Evolutionary conservation across 2,329 filamentous ascomycete genomes (phyloP).

Genomic region (Aspergillus oerlinghausenensis): DNA sequence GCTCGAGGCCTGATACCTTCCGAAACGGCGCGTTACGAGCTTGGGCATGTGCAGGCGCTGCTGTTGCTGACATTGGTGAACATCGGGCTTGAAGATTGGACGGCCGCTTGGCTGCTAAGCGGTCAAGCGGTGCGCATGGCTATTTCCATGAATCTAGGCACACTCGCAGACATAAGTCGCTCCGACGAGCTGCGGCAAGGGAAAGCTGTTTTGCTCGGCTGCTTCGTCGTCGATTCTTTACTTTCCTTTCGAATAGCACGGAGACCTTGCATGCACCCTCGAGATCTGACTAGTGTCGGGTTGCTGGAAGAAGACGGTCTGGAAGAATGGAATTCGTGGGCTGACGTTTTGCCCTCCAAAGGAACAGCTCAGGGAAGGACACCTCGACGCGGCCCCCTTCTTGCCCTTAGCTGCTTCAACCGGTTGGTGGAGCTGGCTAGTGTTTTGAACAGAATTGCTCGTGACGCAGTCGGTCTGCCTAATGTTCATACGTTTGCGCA

Average conservation of each 20-base stretch:
- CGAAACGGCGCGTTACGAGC: constrained; percentile 36
- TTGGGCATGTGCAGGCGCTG: constrained; percentile 43
- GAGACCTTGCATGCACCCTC: constrained; percentile 42
- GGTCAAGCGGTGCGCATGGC: constrained; percentile 50
- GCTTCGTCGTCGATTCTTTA: constrained; percentile 51
- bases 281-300: constrained; percentile 46
- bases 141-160: constrained; percentile 34
- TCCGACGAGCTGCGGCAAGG: constrained; percentile 32
- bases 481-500: constrained; percentile 28
- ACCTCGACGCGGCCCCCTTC: constrained; percentile 36
- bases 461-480: constrained; percentile 26
- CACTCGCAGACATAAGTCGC: constrained; percentile 21
- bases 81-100: constrained; percentile 43
- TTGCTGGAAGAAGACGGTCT: constrained; percentile 60
- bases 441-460: constrained; percentile 32
- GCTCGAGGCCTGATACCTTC: constrained; percentile 36
- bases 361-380: constrained; percentile 25
- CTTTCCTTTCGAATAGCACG: constrained; percentile 46
- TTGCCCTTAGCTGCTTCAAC: constrained; percentile 52
- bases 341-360: constrained; percentile 40
- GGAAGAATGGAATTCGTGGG: constrained; percentile 73
- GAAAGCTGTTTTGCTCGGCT: constrained; percentile 47
- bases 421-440: constrained; percentile 41
- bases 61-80: constrained; percentile 48
- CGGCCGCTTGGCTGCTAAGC: constrained; percentile 51